These are phyloP conservation scores for Trametes meyenii DNA, from an alignment of 768 basidiomycete species.

Conservation along the genomic window DNA sequence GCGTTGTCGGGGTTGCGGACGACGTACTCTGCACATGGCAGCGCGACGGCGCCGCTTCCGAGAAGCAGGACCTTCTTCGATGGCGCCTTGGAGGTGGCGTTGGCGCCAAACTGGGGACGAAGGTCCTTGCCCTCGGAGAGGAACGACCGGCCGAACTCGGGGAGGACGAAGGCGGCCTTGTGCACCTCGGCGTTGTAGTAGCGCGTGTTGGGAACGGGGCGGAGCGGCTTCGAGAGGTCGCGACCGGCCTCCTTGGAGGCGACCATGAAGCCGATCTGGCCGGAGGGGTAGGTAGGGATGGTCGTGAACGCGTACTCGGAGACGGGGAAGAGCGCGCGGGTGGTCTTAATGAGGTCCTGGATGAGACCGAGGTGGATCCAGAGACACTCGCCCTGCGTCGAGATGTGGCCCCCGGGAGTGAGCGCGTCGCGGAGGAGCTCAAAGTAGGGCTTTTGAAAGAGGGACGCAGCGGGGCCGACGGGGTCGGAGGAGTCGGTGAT, in stretches of 20 bases:
- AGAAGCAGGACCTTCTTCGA: slow-evolving; percentile 84
- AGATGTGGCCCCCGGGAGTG: slow-evolving; percentile 87
- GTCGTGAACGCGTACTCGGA: slow-evolving; percentile 94
- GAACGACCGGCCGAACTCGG: slow-evolving; percentile 83
- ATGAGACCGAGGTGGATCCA: slow-evolving; percentile 95
- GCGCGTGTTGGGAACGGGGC: slow-evolving; percentile 66
- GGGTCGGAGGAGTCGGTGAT: slow-evolving; percentile 99
- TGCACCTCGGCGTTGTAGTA: slow-evolving; percentile 91
- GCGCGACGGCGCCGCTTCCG: slow-evolving; percentile 94
- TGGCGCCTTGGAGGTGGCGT: slow-evolving; percentile 45
- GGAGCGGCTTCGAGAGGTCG: slow-evolving; percentile 72
- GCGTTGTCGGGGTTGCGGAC: slow-evolving; percentile 77
- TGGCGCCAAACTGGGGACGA: slow-evolving; percentile 72
- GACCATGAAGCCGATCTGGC: slow-evolving; percentile 94
- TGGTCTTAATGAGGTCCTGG: slow-evolving; percentile 67
- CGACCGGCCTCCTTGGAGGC: slow-evolving; percentile 77
- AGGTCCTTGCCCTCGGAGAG: slow-evolving; percentile 75
- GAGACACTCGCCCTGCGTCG: slow-evolving; percentile 93
- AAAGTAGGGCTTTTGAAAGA: slow-evolving; percentile 98
- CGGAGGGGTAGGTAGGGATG: slow-evolving; percentile 98
- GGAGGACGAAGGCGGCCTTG: slow-evolving; percentile 81
- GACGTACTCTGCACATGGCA: slow-evolving; percentile 95
- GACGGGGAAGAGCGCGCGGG: slow-evolving; percentile 73
- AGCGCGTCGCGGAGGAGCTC: slow-evolving; percentile 90
- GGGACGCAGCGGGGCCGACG: slow-evolving; percentile 89